Percentiles rank a stretch among this genome's conserved stretches.
Conservation (phyloP, 2,329 filamentous ascomycete species). For the Paecilomyces sp. region DNA sequence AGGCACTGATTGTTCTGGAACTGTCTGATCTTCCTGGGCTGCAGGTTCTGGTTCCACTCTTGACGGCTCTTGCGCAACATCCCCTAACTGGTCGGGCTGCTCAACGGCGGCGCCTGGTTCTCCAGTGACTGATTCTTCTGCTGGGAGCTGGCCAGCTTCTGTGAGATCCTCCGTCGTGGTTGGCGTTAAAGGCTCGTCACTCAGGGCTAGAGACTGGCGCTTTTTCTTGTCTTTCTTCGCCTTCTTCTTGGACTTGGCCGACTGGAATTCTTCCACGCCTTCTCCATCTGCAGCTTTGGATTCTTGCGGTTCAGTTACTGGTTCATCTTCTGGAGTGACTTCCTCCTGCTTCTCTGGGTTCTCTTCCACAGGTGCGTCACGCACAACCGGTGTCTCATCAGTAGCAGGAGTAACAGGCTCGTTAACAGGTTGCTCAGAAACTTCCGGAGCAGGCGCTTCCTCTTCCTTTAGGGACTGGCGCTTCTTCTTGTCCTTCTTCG, state of each 20-base stretch:
- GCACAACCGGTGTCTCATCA: background rate
- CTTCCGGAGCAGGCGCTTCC: conserved; percentile 9
- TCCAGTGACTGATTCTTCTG: background rate
- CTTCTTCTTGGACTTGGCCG: conserved; percentile 26
- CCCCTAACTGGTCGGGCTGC: background rate
- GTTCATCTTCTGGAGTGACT: background rate
- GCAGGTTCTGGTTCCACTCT: conserved; percentile 32
- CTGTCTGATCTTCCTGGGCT: conserved; percentile 14
- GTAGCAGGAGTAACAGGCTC: background rate
- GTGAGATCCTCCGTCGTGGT: background rate
- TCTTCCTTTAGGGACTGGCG: conserved; percentile 14
- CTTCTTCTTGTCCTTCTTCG: conserved; percentile 1
- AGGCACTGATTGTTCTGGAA: conserved; percentile 6
- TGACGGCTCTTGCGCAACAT: conserved; percentile 15
- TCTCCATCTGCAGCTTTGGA: background rate
- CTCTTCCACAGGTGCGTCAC: background rate
- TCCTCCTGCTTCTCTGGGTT: background rate
- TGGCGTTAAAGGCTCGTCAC: conserved; percentile 12
- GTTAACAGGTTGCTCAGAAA: background rate
- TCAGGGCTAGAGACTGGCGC: conserved; percentile 12
- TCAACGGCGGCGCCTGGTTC: background rate
- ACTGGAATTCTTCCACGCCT: conserved; percentile 7
- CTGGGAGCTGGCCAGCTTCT: background rate
- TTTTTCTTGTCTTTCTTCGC: conserved; percentile 14
- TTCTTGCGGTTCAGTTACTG: background rate